These are phyloP conservation scores for Naganishia sp. DNA, from an alignment of 1,284 basidiomycete genomes.

Conservation along the genomic window DNA sequence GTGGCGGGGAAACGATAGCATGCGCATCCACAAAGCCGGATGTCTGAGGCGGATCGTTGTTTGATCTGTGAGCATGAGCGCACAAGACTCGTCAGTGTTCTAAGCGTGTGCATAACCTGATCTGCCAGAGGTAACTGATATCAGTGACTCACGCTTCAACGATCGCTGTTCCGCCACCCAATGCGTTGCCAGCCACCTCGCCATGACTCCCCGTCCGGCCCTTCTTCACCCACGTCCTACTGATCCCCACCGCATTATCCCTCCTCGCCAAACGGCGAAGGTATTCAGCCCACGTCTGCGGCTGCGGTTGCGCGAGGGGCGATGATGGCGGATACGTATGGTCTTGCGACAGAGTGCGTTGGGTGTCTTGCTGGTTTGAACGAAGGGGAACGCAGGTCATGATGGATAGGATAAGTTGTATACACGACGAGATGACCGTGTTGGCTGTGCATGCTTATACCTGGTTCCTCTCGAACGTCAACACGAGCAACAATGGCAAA, in stretches of 20 bases:
- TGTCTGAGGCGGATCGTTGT: background rate
- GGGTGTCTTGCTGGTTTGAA: background rate
- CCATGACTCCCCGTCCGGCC: background rate
- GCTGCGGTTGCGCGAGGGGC: no score
- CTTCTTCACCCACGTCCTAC: slow-evolving; percentile 17
- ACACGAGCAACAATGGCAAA: no score
- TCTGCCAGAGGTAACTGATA: background rate
- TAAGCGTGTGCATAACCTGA: no score
- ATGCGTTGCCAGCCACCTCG: background rate
- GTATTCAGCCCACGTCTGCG: slow-evolving; percentile 1
- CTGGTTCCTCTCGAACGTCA: no score
- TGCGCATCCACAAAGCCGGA: no score
- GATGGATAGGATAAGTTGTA: background rate
- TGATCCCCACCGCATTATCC: slow-evolving; percentile 3
- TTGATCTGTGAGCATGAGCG: no score
- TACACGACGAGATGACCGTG: background rate
- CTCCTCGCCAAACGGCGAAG: background rate
- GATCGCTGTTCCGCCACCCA: background rate
- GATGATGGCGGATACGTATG: background rate
- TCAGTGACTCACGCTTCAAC: background rate
- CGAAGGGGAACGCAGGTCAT: background rate
- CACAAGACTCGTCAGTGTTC: no score
- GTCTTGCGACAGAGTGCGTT: background rate
- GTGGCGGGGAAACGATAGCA: background rate
- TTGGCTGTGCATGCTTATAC: no score